A percentile compares a stretch with the other conserved stretches of the same genome.
These are phyloP conservation scores for Fusarium transvaalense DNA, from an alignment of 2,329 filamentous ascomycete genomes.

Conservation along the genomic window DNA sequence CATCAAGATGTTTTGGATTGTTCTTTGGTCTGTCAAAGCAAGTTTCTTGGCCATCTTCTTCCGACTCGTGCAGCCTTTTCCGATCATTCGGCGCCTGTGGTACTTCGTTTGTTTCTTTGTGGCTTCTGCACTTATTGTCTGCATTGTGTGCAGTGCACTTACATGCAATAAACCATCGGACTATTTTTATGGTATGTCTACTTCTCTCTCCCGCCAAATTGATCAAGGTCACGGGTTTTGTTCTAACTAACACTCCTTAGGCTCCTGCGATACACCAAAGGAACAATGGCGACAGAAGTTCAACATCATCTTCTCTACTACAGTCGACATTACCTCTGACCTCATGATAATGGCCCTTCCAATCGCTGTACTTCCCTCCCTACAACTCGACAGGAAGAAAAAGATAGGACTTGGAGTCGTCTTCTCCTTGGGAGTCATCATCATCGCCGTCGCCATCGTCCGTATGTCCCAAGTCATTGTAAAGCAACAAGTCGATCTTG, in stretches of 20 bases:
- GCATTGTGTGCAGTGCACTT: conserved; percentile 18
- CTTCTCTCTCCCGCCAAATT: accelerated
- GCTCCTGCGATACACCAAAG: conserved; percentile 7
- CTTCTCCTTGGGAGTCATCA: conserved; percentile 25
- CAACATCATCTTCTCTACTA: conserved; percentile 29
- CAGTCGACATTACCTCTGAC: conserved; percentile 21
- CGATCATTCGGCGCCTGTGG: conserved; percentile 13
- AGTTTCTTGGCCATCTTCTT: conserved; percentile 28
- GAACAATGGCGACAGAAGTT: conserved; percentile 20
- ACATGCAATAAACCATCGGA: conserved; percentile 20
- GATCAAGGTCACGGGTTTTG: accelerated
- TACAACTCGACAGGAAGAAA: conserved; percentile 29
- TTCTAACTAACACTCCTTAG: neutral
- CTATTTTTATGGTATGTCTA: conserved; percentile 20
- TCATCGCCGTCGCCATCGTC: conserved; percentile 21
- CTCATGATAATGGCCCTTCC: conserved; percentile 35
- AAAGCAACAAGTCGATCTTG: conserved; percentile 19
- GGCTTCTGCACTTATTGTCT: conserved; percentile 1
- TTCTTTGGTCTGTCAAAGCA: conserved; percentile 31
- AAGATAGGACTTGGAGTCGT: conserved; percentile 25
- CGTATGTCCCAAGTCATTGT: conserved; percentile 33
- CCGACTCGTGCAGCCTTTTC: conserved; percentile 21
- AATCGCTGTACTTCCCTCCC: conserved; percentile 21
- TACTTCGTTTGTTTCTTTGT: conserved; percentile 20
- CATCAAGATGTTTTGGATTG: conserved; percentile 35